Evolutionary conservation across 2,329 filamentous ascomycete species (phyloP).

Genomic region (Ophiostoma ips): DNA sequence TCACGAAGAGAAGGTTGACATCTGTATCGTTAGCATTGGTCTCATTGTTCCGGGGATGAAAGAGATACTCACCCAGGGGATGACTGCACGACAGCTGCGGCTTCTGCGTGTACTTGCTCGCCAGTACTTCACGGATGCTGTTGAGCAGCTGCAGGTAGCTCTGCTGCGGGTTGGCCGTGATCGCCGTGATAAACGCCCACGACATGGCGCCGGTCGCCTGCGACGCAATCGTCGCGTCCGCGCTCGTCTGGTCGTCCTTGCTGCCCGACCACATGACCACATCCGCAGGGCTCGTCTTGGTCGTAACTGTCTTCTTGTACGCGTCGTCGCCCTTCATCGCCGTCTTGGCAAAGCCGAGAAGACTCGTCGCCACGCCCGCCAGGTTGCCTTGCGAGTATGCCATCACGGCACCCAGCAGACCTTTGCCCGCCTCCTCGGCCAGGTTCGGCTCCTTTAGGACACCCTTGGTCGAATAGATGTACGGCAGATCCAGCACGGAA

Average conservation of each 20-base stretch:
- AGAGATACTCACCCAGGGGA: conserved; percentile 59
- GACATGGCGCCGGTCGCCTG: conserved; percentile 97
- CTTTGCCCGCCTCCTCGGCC: conserved; percentile 53
- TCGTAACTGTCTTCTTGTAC: conserved; percentile 65
- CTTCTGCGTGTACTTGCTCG: conserved; percentile 82
- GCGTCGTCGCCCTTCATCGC: conserved; percentile 73
- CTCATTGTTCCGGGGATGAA: background rate
- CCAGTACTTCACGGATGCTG: conserved; percentile 85
- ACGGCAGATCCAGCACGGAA: conserved; percentile 51
- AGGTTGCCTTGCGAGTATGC: conserved; percentile 59
- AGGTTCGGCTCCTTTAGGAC: conserved; percentile 56
- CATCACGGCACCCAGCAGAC: conserved; percentile 44
- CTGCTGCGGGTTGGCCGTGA: conserved; percentile 95
- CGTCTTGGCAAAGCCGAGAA: conserved; percentile 47
- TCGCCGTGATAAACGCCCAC: conserved; percentile 83
- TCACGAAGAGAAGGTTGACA: conserved; percentile 12
- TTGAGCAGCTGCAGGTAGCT: conserved; percentile 95
- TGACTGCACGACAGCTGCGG: conserved; percentile 96
- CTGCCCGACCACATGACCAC: conserved; percentile 97
- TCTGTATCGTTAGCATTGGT: conserved; percentile 1
- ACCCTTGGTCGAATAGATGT: conserved; percentile 56
- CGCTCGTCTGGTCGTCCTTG: conserved; percentile 92
- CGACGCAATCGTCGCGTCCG: conserved; percentile 81
- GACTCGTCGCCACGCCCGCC: conserved; percentile 64
- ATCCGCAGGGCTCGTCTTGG: conserved; percentile 88